Evolutionary conservation across 208 protist genomes (phyloP).

Genomic region (Angomonas deanei): DNA sequence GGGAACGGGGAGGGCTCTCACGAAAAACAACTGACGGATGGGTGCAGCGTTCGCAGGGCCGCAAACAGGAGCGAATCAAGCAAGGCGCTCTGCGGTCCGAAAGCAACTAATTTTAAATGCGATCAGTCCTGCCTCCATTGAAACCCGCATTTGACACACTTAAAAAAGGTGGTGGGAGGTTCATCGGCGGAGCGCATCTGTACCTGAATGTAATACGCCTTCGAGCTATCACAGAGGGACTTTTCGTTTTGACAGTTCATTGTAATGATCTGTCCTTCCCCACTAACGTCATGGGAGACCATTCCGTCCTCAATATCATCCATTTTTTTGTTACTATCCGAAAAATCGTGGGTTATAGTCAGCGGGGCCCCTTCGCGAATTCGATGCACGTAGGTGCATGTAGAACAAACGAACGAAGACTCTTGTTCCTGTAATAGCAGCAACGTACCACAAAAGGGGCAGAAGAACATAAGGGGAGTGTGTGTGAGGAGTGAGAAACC

Average conservation of each 20-base stretch:
- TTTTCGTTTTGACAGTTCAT: conserved; percentile 77
- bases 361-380: conserved; percentile 26
- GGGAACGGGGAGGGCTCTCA: too few species aligned
- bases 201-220: conserved; percentile 94
- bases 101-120: too few species aligned
- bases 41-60: too few species aligned
- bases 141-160: conserved; percentile 92
- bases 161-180: conserved; percentile 96
- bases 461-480: conserved; percentile 85
- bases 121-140: conserved; percentile 92
- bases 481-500: too few species aligned
- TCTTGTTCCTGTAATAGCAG: conserved; percentile 45
- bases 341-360: conserved; percentile 45
- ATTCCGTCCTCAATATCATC: conserved; percentile 17
- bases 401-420: conserved; percentile 61
- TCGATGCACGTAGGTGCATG: conserved; percentile 59
- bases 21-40: too few species aligned
- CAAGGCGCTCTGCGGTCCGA: too few species aligned
- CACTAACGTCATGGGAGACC: background rate
- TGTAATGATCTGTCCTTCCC: conserved; percentile 80
- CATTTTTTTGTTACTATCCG: conserved; percentile 34
- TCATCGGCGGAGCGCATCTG: conserved; percentile 98
- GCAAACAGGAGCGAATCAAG: too few species aligned
- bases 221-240: conserved; percentile 62
- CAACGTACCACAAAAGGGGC: conserved; percentile 85